Evolutionary conservation across 2,329 filamentous ascomycete genomes (phyloP).

Genomic region (Trichoderma atrobrunneum): DNA sequence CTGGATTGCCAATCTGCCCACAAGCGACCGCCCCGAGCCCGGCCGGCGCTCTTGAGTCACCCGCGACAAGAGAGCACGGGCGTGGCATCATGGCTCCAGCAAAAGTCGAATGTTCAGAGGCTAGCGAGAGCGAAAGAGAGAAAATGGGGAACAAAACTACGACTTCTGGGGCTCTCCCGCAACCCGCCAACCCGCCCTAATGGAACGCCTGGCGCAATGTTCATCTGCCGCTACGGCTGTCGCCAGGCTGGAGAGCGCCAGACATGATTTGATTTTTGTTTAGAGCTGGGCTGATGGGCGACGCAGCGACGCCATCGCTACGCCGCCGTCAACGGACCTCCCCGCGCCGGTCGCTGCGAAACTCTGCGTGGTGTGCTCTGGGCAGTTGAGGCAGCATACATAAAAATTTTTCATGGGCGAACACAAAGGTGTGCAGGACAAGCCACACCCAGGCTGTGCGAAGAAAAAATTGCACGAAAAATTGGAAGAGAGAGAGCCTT

Average conservation of each 20-base stretch:
- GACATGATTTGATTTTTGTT: not conserved
- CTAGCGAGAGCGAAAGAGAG: not conserved
- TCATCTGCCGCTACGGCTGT: constrained; percentile 6
- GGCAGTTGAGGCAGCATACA: not conserved
- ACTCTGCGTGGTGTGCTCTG: not conserved
- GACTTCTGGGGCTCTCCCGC: constrained; percentile 1
- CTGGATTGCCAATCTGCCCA: constrained; percentile 14
- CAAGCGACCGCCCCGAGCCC: constrained; percentile 6
- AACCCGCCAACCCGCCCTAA: not conserved
- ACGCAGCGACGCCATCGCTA: not conserved
- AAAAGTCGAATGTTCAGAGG: constrained; percentile 14
- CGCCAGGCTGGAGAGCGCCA: not conserved
- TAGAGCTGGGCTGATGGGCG: constrained; percentile 5
- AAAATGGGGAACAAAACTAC: not conserved
- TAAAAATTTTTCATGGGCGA: not conserved
- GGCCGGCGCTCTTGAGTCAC: constrained; percentile 17
- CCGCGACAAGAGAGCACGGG: not conserved
- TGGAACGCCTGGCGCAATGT: constrained; percentile 3
- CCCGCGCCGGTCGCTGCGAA: constrained; percentile 4
- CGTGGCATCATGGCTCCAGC: constrained; percentile 19
- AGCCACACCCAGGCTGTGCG: constrained; percentile 15
- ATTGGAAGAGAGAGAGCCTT: not conserved
- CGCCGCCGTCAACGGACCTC: constrained; percentile 12
- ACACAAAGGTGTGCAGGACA: not conserved
- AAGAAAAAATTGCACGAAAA: constrained; percentile 1